Evolutionary conservation across 2,329 filamentous ascomycete genomes (phyloP), one percentile per base, ranked within the genome.

Genomic region (Talaromyces islandicus): DNA sequence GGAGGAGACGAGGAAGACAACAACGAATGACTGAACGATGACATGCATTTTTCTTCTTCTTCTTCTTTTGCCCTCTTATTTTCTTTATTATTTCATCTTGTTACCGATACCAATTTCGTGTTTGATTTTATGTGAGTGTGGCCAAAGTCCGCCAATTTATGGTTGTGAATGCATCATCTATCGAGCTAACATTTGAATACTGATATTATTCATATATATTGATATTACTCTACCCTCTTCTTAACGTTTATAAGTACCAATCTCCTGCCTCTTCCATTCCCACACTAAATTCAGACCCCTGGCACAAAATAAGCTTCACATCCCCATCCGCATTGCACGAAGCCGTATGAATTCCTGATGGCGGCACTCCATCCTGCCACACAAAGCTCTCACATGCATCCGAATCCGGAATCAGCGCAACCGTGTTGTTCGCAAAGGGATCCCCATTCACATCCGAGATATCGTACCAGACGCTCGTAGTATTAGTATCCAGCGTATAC

Each of bases 391-490:
- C 19, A 55, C 64, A 65, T 5, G 54, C 30, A 3, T 59, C 62
- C 7, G 67, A 65, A 11, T 68, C 60, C 7, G 69, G 68, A 6
- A 54, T 6, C 38, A 75, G 32, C 11, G 25, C 57, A 14, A 75
- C 69, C 1, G 54, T 35, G 12, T 65, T 55, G 12, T 72, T 72
- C 9, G 60, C 59, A 62, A 79, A 79, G 4, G 77, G 72, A 63
- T 78, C 73, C 9, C 77, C 77, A 66, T 76, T 74, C 19, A 78
- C 74, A 70, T 79, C 75, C 3, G 73, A 75, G 46, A 79, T 65
- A 65, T 78, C 76, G 61, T 78, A 79, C 68, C 74, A 77, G 54
- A 78, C 69, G 41, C 51, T 51, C 7, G 64, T 59, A 35, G 62
- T 62, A 17, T 70, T 41, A 12, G 24, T 64, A 52, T 68, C 64